Base-by-base conservation (phyloP, 2,329 filamentous ascomycete genomes). In the Fusarium verrucosum region DNA sequence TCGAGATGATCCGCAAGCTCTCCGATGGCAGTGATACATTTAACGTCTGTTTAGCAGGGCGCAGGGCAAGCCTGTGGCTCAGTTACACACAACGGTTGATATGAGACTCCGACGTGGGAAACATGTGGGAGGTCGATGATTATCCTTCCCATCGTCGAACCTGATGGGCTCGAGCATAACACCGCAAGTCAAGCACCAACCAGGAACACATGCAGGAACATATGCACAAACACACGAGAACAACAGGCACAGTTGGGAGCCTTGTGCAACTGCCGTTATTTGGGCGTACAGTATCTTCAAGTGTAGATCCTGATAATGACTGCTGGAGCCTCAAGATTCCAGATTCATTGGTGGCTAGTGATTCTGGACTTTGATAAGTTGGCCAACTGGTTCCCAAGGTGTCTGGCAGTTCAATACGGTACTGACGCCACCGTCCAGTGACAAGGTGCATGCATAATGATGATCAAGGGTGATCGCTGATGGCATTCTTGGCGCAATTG, bases 401-500 rank as follows among this genome's bases (percentile, higher is more conserved):
- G 28, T 47, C 33, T 40, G 44, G 42, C 32, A 49, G 23, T 60
- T 40, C 44, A 49, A 28, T 49, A 50, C 38, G 49, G 41, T 23
- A 49, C 20, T 22, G 25, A 22, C 53, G 43, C 63, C 54, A 63
- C 49, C 37, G 17, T 17, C 30, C 40, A 55, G 42, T 42, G 58
- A 40, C 44, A 60, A 45, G 47, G 35, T 36, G 37, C 44, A 28
- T 50, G 40, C 54, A 60, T 52, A 44, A 35, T 23, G 36, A 46
- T 43, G 62, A 55, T 62, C 58, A 43, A 54, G 47, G 56, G 16
- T 62, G 46, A 62, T 59, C 41, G 42, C 35, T 49, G 44, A 47
- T 58, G 62, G 64, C 53, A 37, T 17, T 59, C 49, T 61, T 47
- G 45, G 37, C 33, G 58, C 32, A 32, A 36, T 50, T 42, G 33